Conservation (phyloP, 495 filamentous ascomycete genomes). For the Daldinia concentrica region DNA sequence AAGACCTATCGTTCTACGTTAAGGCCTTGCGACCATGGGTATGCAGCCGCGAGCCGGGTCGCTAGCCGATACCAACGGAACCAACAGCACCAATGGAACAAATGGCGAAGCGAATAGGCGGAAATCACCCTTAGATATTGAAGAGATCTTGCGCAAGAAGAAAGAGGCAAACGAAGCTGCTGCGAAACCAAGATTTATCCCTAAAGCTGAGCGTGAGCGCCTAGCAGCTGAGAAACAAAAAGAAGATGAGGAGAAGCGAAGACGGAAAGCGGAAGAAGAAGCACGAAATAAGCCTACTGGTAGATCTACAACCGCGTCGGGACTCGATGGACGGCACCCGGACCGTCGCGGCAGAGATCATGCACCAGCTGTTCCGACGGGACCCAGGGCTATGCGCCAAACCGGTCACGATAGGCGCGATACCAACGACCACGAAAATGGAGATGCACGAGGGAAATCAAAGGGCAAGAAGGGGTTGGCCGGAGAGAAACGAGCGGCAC, state of each 20-base stretch:
- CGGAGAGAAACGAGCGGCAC: slow-evolving; percentile 64
- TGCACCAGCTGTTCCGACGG: slow-evolving; percentile 69
- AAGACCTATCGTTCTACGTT: slow-evolving; percentile 4
- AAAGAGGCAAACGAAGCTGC: slow-evolving; percentile 58
- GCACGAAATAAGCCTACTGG: slow-evolving; percentile 40
- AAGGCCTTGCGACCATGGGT: slow-evolving; percentile 33
- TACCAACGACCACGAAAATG: slow-evolving; percentile 63
- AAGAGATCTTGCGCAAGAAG: slow-evolving; percentile 58
- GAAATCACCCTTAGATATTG: slow-evolving; percentile 57
- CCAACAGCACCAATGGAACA: slow-evolving; percentile 16
- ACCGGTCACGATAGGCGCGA: slow-evolving; percentile 59
- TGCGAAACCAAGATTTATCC: slow-evolving; percentile 88
- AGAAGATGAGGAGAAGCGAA: slow-evolving; percentile 77
- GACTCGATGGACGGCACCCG: slow-evolving; percentile 32
- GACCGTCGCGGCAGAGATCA: slow-evolving; percentile 41
- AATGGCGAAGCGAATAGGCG: slow-evolving; percentile 33
- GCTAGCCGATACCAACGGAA: slow-evolving; percentile 21
- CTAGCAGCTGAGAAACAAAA: slow-evolving; percentile 84
- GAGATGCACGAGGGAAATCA: slow-evolving; percentile 49
- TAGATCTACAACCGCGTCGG: slow-evolving; percentile 2
- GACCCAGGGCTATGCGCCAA: slow-evolving; percentile 78
- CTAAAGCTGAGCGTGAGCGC: slow-evolving; percentile 87
- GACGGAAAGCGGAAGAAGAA: slow-evolving; percentile 64
- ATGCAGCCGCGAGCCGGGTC: slow-evolving; percentile 45
- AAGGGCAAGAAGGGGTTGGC: slow-evolving; percentile 45